Evolutionary conservation across 2,329 filamentous ascomycete species (phyloP), one percentile per base, ranked within the genome.

Genomic region (Plectosphaerella sp.): DNA sequence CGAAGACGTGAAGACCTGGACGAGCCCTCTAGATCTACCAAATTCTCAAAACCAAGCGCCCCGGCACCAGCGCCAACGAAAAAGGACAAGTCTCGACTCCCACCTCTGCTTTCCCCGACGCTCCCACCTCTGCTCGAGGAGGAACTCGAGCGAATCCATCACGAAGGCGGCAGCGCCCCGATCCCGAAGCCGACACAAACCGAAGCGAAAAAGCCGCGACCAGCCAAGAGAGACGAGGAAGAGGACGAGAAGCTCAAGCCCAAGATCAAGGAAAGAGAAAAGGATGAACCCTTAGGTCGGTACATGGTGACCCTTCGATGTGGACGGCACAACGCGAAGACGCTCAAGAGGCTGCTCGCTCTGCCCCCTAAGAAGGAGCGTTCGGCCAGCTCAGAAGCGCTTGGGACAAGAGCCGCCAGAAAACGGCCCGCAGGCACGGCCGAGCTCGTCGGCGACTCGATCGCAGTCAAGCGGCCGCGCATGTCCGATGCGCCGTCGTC

Each of bases 21-120:
- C 35, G 55, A 57, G 24, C 54, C 39, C 15, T 37, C n/a, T 15
- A 50, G 42, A 35, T 18, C 49, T 4, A 47, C 28, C 6, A 57
- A 54, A 36, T 16, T 45, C n/a, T 15, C 39, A 5, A 56, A 59
- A 57, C 55, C 54, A 11, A 63, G 64, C 35, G 54, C 63, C 11
- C 56, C 57, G 12, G 54, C 62, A 0, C 59, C 57, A 10, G 56
- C 62, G 1, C 59, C 59, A 3, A 9, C 59, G 18, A 78, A 71
- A 58, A 77, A 70, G 55, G 64, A 69, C 18, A 72, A 62, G 48
- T 62, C 67, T 1, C 67, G 67, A 46, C 63, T 83, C 24, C 80
- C 79, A 1, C 67, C 73, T 0, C 66, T 83, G 7, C 67, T 84
- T 11, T 84, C 80, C 1, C 80, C 80, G 0, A 83, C 79, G 0